phyloP scores from a whole-genome alignment of 768 basidiomycete species.

The Agaricus sinodeliciosus region DNA sequence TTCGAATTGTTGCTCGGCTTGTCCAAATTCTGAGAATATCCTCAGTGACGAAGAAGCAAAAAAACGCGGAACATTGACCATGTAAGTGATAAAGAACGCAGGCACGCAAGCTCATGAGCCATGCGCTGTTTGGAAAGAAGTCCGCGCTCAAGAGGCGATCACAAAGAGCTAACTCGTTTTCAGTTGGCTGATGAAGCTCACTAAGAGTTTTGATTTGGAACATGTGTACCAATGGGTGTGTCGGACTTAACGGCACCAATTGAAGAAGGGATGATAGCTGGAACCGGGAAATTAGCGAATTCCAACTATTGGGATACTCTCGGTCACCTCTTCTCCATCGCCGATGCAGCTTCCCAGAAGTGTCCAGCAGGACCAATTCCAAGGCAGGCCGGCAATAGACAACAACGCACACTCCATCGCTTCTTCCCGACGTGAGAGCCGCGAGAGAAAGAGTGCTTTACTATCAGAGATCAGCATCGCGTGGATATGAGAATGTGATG shows the following conservation, averaged over 20 bases:
- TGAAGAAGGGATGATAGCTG: constrained; percentile 45
- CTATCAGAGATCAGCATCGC: constrained; percentile 31
- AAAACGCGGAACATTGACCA: constrained; percentile 43
- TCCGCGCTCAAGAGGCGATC: constrained; percentile 65
- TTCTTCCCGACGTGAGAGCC: constrained; percentile 73
- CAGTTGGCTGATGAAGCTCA: constrained; percentile 84
- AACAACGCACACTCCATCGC: constrained; percentile 76
- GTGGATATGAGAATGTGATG: neutral
- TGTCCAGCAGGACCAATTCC: constrained; percentile 95
- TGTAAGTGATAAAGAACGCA: constrained; percentile 86
- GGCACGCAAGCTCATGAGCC: constrained; percentile 83
- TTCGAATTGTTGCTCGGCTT: constrained; percentile 82
- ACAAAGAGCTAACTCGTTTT: constrained; percentile 76
- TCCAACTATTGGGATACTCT: neutral
- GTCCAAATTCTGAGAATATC: constrained; percentile 65
- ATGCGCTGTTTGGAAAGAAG: constrained; percentile 76
- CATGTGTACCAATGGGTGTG: constrained; percentile 46
- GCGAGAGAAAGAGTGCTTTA: constrained; percentile 77
- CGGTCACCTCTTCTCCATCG: constrained; percentile 76
- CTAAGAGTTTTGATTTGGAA: constrained; percentile 89
- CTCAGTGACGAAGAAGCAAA: constrained; percentile 6
- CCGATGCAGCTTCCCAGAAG: constrained; percentile 73
- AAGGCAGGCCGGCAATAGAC: constrained; percentile 74
- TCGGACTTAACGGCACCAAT: constrained; percentile 37
- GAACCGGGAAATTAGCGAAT: constrained; percentile 13